Evolutionary conservation across 495 filamentous ascomycete species (phyloP), one percentile per base, ranked within the genome.

Genomic region (Penicillium alfredii): DNA sequence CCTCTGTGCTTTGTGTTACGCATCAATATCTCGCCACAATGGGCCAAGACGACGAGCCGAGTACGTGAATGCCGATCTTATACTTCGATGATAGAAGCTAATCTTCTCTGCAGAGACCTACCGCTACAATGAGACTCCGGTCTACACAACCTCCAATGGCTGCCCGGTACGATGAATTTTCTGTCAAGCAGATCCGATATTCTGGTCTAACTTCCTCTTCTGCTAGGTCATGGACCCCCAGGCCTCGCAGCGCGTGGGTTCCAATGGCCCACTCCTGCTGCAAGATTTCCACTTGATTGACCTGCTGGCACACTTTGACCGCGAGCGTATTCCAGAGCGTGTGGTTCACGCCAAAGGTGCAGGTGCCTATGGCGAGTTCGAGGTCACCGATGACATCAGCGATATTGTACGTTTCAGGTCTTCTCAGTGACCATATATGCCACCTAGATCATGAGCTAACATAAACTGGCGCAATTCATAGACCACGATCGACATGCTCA

Each of bases 301-400:
- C 47, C 69, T 82, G 10, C 65, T 86, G 20, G 78, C 81, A 6
- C 80, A 85, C 55, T 85, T 86, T 49, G 73, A 77, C 52, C 68
- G 77, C 23, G 78, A 83, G 54, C 69, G 79, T 10, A 79, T 82
- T 22, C 78, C 80, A 1, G 80, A 84, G 59, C 72, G 80, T 28
- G 82, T 87, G 30, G 86, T 89, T 20, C 86, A 92, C 38, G 85
- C 84, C 22, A 84, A 86, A 53, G 86, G 86, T 36, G 80, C 81
- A 37, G 84, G 83, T 18, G 86, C 86, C 33, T 85, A 84, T 49
- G 85, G 85, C 33, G 74, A 76, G 40, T 88, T 86, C 57, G 80
- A 80, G 41, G 74, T 82, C 24, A 86, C 82, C 23, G 70, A 77
- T 30, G 77, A 83, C 33, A 72, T 80, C 29, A 69, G 68, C 29